phyloP scores from a whole-genome alignment of 805 yeast genomes.

The Lipomyces yamadae region DNA sequence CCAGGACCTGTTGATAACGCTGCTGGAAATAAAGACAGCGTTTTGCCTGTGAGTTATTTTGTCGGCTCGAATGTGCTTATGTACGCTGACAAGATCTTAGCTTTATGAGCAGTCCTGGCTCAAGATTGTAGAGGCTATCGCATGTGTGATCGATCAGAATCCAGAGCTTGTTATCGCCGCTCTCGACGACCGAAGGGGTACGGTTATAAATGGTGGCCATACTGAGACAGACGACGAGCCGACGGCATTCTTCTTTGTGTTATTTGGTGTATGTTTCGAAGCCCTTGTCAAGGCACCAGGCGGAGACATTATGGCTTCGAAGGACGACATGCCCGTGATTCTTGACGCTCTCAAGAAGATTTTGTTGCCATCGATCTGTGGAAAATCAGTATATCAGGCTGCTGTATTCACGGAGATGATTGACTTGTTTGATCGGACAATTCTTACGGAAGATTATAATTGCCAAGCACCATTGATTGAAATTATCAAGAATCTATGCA shows the following conservation, averaged over 20 bases:
- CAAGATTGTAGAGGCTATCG: slow-evolving; percentile 74
- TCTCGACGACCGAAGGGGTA: slow-evolving; percentile 58
- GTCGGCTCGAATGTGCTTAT: background rate
- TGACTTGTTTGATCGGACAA: slow-evolving; percentile 73
- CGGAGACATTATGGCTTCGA: slow-evolving; percentile 34
- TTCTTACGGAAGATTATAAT: slow-evolving; percentile 57
- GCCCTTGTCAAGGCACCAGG: slow-evolving; percentile 57
- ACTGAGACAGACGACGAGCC: slow-evolving; percentile 42
- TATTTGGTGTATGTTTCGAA: slow-evolving; percentile 84
- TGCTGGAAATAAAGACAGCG: slow-evolving; percentile 23
- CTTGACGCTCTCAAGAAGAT: slow-evolving; percentile 59
- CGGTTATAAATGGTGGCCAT: slow-evolving; percentile 18
- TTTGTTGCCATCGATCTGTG: slow-evolving; percentile 60
- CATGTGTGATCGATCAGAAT: slow-evolving; percentile 62
- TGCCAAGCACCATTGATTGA: slow-evolving; percentile 58
- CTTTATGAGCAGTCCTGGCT: slow-evolving; percentile 70
- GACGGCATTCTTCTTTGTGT: slow-evolving; percentile 66
- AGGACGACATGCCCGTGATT: slow-evolving; percentile 49
- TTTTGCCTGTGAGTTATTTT: slow-evolving; percentile 41
- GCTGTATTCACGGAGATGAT: slow-evolving; percentile 74
- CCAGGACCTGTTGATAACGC: slow-evolving; percentile 3
- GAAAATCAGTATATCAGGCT: slow-evolving; percentile 65
- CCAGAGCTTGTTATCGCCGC: slow-evolving; percentile 52
- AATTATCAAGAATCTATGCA: slow-evolving; percentile 62
- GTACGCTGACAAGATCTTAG: background rate